Evolutionary conservation across 805 yeast species (phyloP), one percentile per base, ranked within the genome.

Genomic region (Myxozyma nipponensis): DNA sequence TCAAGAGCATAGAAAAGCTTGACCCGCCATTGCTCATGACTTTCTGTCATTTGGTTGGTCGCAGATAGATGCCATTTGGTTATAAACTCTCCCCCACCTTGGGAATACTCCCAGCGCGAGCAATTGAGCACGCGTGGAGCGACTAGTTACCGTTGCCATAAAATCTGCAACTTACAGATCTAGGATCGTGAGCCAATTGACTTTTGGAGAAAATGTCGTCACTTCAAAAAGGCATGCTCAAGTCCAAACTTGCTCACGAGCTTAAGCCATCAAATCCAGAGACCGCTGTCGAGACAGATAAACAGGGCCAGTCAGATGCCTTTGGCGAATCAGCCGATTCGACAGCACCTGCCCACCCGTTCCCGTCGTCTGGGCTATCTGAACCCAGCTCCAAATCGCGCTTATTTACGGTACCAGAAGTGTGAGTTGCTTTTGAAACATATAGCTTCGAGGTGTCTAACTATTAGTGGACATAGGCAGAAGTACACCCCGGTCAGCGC

Each of bases 401-500:
- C 7, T 28, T 13, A 28, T 28, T 13, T 28, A 13, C 32, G 7
- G 32, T 28, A 9, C 32, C 32, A 7, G 7, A 28, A 9, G 13
- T 28, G 32, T 28, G 13, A 9, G 32, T 28, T n/a, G n/a, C n/a
- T 28, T 9, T 28, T 28, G 32, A 28, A 28, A 28, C 32, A 13
- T n/a, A n/a, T n/a, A 28, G 32, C 32, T 7, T 30, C 37, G 17
- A 44, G 28, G 19, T 13, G 37, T 18, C 44, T 43, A 39, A 2
- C 18, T 23, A 44, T 48, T 18, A 48, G 49, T 2, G 30, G 22
- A 22, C 49, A 41, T 5, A 23, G 18, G 24, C 38, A 26, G 28
- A 2, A 32, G 13, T 46, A 46, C 32, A 26, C 26, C 17, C 39
- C 45, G 52, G 52, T 44, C 44, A 3, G 42, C n/a, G 6, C 48